phyloP scores from a whole-genome alignment of 805 yeast genomes.

The Lachancea kluyveri region DNA sequence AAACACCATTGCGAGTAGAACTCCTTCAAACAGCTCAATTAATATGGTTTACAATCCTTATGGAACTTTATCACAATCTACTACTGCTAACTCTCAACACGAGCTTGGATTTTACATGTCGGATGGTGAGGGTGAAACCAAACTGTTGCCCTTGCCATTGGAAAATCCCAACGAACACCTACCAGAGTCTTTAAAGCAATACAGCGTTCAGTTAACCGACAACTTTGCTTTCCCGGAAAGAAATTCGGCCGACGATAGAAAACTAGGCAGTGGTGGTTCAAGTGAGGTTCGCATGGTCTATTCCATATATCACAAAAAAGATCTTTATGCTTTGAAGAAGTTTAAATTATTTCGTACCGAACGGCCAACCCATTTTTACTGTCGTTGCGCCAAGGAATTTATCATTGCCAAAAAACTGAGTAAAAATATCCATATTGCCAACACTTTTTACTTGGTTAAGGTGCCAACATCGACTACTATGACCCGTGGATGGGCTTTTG shows the following conservation, averaged over 20 bases:
- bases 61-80: conserved; percentile 31
- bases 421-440: conserved; percentile 55
- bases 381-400: conserved; percentile 58
- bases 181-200: conserved; percentile 48
- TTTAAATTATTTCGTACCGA: conserved; percentile 57
- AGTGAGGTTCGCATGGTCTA: conserved; percentile 53
- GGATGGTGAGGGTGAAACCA: conserved; percentile 38
- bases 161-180: conserved; percentile 59
- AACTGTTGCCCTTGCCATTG: conserved; percentile 54
- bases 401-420: conserved; percentile 49
- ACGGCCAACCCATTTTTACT: conserved; percentile 56
- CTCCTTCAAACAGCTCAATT: conserved; percentile 16
- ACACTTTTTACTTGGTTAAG: conserved; percentile 47
- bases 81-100: conserved; percentile 8
- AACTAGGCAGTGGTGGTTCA: conserved; percentile 69
- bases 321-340: conserved; percentile 58
- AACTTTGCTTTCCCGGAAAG: conserved; percentile 44
- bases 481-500: conserved; percentile 71
- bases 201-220: conserved; percentile 43
- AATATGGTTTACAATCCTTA: conserved; percentile 62
- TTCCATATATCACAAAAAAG: conserved; percentile 31
- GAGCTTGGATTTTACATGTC: conserved; percentile 28
- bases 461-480: conserved; percentile 49
- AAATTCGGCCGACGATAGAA: conserved; percentile 34
- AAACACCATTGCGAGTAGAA: conserved; percentile 5